phyloP scores from a whole-genome alignment of 2,329 filamentous ascomycete species.

The Whalleya microplaca region DNA sequence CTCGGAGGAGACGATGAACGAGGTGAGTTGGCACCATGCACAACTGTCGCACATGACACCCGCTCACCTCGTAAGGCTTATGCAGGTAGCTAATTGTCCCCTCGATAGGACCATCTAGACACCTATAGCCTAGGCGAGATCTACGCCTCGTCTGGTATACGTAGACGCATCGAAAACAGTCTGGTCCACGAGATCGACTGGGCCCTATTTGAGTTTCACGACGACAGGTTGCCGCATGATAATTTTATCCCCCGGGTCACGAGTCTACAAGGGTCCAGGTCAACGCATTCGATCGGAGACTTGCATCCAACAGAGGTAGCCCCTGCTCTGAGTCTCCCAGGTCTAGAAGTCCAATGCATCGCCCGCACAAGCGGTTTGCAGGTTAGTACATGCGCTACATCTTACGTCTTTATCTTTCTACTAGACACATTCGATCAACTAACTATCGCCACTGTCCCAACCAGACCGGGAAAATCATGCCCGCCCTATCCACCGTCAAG shows the following conservation, averaged over 20 bases:
- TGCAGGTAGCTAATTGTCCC: conserved; percentile 48
- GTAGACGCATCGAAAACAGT: conserved; percentile 71
- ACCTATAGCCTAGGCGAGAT: conserved; percentile 81
- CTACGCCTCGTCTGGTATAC: conserved; percentile 87
- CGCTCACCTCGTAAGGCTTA: not conserved
- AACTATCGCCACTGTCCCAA: not conserved
- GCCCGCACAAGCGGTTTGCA: conserved; percentile 83
- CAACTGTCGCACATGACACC: not conserved
- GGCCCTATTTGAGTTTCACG: conserved; percentile 83
- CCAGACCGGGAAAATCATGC: conserved; percentile 74
- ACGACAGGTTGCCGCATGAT: conserved; percentile 69
- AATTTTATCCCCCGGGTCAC: conserved; percentile 65
- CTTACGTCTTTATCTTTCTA: not conserved
- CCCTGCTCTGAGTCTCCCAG: conserved; percentile 65
- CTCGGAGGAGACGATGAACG: conserved; percentile 68
- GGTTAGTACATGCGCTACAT: conserved; percentile 20
- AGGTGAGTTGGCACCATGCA: conserved; percentile 38
- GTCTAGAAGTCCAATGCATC: conserved; percentile 82
- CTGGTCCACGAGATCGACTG: conserved; percentile 92
- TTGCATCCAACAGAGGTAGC: conserved; percentile 63
- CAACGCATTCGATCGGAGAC: conserved; percentile 24
- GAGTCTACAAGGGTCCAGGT: conserved; percentile 36
- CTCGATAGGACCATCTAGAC: conserved; percentile 71
- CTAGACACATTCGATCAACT: conserved; percentile 1
- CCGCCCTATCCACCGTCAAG: conserved; percentile 81